Conservation (phyloP, 805 yeast species). For the Spathaspora gorwiae region DNA sequence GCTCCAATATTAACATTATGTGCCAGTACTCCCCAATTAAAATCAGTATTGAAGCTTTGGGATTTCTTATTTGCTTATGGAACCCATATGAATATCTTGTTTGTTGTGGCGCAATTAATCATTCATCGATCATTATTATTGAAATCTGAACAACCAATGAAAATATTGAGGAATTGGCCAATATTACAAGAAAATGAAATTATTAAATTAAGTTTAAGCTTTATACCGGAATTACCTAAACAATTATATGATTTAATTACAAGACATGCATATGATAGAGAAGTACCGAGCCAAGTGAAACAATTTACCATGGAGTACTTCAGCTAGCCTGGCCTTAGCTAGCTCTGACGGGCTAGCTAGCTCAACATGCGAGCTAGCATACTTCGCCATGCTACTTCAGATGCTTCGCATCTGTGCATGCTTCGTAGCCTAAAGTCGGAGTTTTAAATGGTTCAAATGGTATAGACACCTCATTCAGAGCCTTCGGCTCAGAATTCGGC, state of each 20-base stretch:
- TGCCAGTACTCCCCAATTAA: constrained; percentile 83
- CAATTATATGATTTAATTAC: constrained; percentile 57
- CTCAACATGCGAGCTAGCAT: no score
- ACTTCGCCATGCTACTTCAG: no score
- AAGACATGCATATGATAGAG: constrained; percentile 57
- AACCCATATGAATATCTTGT: constrained; percentile 77
- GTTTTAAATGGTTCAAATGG: no score
- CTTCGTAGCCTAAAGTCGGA: no score
- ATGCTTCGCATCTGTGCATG: no score
- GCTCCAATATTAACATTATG: constrained; percentile 78
- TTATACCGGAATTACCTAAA: constrained; percentile 69
- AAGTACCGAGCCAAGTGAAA: constrained; percentile 33
- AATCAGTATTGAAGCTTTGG: constrained; percentile 76
- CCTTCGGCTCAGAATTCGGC: not conserved
- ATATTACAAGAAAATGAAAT: constrained; percentile 65
- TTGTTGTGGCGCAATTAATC: constrained; percentile 78
- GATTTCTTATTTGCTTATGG: constrained; percentile 91
- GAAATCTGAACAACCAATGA: constrained; percentile 65
- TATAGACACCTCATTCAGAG: no score
- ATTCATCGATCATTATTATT: constrained; percentile 63
- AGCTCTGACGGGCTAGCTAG: no score
- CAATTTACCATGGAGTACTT: constrained; percentile 9
- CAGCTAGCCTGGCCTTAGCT: not conserved
- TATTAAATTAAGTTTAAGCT: constrained; percentile 73
- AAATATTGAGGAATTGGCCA: constrained; percentile 68